Evolutionary conservation across 202 grass and related monocot species (phyloP).

Genomic region (Carex arenaria): DNA sequence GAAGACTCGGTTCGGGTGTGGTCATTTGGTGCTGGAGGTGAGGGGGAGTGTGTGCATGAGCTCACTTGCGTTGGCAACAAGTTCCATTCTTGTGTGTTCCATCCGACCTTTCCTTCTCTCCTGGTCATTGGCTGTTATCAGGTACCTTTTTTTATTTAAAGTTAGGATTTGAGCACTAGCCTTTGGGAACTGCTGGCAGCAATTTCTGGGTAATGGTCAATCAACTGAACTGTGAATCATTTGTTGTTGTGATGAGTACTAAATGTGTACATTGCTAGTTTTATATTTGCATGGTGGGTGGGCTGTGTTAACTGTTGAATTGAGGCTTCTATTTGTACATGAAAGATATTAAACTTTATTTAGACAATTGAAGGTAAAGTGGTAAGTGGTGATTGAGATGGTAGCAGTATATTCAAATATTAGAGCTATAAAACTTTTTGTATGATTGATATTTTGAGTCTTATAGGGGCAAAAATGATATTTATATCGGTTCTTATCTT

Average conservation of each 20-base stretch:
- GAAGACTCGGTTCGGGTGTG: conserved; percentile 85
- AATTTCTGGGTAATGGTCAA: background rate
- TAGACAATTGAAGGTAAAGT: background rate
- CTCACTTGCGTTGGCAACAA: conserved; percentile 79
- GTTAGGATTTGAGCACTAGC: background rate
- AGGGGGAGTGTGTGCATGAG: conserved; percentile 76
- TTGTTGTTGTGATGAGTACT: background rate
- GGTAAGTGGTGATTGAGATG: background rate
- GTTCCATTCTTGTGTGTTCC: conserved; percentile 96
- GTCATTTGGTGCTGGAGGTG: conserved; percentile 64
- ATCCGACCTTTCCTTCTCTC: conserved; percentile 60
- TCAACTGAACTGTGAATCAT: background rate
- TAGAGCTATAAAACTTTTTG: background rate
- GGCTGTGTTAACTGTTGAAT: background rate
- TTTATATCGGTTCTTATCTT: background rate
- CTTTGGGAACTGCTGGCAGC: background rate
- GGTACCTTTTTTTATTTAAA: conserved; percentile 33
- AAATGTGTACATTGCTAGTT: background rate
- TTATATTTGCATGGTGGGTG: background rate
- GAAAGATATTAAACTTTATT: background rate
- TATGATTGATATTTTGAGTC: background rate
- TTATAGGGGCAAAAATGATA: background rate
- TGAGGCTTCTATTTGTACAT: background rate
- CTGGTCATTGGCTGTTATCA: conserved; percentile 92
- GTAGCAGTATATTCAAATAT: background rate